Base-by-base conservation (phyloP, 2,329 filamentous ascomycete genomes). In the Apiospora hydei region DNA sequence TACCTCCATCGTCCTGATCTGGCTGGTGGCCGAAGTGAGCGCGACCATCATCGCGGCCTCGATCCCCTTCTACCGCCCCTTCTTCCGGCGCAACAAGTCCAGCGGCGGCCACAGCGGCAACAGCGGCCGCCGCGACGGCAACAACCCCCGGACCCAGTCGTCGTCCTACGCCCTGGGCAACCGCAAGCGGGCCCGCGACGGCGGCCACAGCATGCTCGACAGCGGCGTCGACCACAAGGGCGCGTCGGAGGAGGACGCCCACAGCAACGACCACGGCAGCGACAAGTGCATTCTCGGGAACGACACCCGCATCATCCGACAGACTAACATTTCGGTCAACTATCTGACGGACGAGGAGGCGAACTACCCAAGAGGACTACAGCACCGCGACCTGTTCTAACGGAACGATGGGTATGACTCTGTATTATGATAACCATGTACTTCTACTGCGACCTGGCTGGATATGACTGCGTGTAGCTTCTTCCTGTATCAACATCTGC, bases 11-110 rank as follows among this genome's bases (percentile, higher is more conserved):
- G 57, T 69, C 21, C 38, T 71, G n/a, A 71, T 71, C 57, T 71
- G 70, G 70, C 61, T 71, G 4, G 70, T 68, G 4, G 70, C 70
- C 70, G 70, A 71, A 49, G 70, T 71, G n/a, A 46, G 38, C 14
- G 70, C 70, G 5, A 71, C 70, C 61, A 68, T 71, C 53, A 51
- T 71, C 44, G 70, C 70, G 1, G 61, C 57, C 61, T 71, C 70
- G 16, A 68, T 71, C 16, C 70, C 70, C 24, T 71, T 71, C 70
- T 71, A 67, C 70, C 53, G 70, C 18, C 70, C 70, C n/a, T 64
- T 51, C n/a, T 44, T 71, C 61, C 70, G 70, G 3, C 38, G 41
- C 38, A 30, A 3, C 66, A 47, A 26, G 30, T 38, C 53, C 7
- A 64, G 30, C 53, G 18, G 30, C 14, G 8, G 13, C 14, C 18